Conservation (phyloP, 805 yeast species). For the Candida xiaguanensis region DNA sequence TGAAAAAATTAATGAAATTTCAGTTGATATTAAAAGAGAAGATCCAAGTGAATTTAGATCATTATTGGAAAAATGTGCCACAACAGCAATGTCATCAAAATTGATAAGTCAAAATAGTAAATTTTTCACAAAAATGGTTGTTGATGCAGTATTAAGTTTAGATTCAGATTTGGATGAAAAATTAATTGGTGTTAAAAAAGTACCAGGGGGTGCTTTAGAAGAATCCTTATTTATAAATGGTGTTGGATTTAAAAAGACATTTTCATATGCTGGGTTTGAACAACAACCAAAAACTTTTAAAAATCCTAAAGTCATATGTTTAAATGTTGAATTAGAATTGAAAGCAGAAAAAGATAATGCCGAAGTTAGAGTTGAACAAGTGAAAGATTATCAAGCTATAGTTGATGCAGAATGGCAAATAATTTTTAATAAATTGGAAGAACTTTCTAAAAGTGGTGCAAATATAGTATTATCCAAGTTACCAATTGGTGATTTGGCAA, state of each 20-base stretch:
- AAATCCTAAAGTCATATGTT: slow-evolving; percentile 76
- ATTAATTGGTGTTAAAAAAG: slow-evolving; percentile 89
- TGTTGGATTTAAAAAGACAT: slow-evolving; percentile 96
- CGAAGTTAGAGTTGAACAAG: slow-evolving; percentile 93
- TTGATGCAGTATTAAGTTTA: slow-evolving; percentile 85
- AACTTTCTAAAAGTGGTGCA: slow-evolving; percentile 82
- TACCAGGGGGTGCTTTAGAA: slow-evolving; percentile 95
- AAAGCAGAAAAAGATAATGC: slow-evolving; percentile 99
- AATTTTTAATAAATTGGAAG: slow-evolving; percentile 79
- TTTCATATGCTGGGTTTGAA: slow-evolving; percentile 97
- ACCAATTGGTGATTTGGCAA: slow-evolving; percentile 98
- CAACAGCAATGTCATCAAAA: slow-evolving; percentile 96
- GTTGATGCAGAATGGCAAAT: slow-evolving; percentile 99
- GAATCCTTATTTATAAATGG: slow-evolving; percentile 88
- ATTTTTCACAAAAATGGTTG: slow-evolving; percentile 94
- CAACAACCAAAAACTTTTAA: slow-evolving; percentile 89
- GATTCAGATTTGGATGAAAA: slow-evolving; percentile 86
- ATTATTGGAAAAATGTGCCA: slow-evolving; percentile 85
- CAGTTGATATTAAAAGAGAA: slow-evolving; percentile 60
- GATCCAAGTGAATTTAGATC: slow-evolving; percentile 56
- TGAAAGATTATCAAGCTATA: slow-evolving; percentile 88
- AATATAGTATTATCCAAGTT: slow-evolving; percentile 88
- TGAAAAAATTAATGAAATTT: slow-evolving; percentile 65
- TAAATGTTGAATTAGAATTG: slow-evolving; percentile 91
- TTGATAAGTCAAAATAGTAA: slow-evolving; percentile 81